Conservation (phyloP, 352 stramenopile species). For the Phytopythium vexans region DNA sequence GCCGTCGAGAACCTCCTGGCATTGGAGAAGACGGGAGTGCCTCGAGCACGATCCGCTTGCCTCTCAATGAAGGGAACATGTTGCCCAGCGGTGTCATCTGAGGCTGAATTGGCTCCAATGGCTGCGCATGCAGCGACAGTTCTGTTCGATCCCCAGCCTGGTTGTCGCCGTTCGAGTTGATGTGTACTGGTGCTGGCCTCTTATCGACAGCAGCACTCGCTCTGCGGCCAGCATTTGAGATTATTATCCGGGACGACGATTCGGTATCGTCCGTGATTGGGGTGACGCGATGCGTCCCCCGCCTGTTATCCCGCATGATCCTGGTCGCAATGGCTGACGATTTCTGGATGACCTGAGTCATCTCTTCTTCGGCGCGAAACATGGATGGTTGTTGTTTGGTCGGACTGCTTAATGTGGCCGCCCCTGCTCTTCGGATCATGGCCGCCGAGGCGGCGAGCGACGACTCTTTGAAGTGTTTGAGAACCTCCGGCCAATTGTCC, state of each 20-base stretch:
- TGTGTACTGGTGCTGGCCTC: too few species aligned
- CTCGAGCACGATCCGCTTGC: constrained; percentile 5
- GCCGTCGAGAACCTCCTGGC: neutral
- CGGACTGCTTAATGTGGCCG: constrained; percentile 2
- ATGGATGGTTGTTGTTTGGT: constrained; percentile 14
- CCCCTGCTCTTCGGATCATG: constrained; percentile 33
- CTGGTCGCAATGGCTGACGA: constrained; percentile 22
- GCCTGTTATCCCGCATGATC: constrained; percentile 9
- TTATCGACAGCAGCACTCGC: too few species aligned
- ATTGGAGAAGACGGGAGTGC: constrained; percentile 1
- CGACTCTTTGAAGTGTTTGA: constrained; percentile 55
- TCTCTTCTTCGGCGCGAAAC: constrained; percentile 20
- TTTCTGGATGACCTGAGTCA: constrained; percentile 26
- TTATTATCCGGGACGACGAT: too few species aligned
- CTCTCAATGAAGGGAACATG: constrained; percentile 2
- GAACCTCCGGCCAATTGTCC: constrained; percentile 65
- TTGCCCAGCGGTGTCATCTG: neutral
- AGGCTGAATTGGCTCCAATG: neutral
- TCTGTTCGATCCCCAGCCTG: too few species aligned
- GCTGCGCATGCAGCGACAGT: neutral
- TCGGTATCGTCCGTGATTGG: neutral
- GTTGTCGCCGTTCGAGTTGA: too few species aligned
- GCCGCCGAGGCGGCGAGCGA: constrained; percentile 23
- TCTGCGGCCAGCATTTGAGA: too few species aligned
- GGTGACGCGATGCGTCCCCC: constrained; percentile 2